Conservation (phyloP, 1,284 basidiomycete species). For the Chalciporus sp. region DNA sequence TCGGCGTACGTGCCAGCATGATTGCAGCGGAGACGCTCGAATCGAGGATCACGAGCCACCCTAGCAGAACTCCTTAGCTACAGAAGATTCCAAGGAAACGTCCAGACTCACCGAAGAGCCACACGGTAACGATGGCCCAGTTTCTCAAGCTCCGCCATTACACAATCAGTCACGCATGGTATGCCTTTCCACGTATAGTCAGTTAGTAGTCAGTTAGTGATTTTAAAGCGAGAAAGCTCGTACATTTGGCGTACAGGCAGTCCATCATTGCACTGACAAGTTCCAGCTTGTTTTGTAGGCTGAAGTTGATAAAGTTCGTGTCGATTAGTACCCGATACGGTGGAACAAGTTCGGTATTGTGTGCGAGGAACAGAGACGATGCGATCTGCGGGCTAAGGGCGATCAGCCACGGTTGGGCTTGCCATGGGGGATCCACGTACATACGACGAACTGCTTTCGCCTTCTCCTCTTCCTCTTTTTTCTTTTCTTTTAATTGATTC, state of each 20-base stretch:
- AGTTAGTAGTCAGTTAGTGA: background rate
- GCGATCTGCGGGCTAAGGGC: constrained; percentile 72
- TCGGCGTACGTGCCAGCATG: constrained; percentile 98
- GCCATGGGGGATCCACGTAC: constrained; percentile 45
- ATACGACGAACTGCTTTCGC: constrained; percentile 71
- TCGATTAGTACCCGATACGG: constrained; percentile 98
- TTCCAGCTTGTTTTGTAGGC: constrained; percentile 97
- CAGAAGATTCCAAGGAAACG: background rate
- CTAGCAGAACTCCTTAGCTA: constrained; percentile 41
- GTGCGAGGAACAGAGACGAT: constrained; percentile 92
- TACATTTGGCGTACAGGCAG: constrained; percentile 98
- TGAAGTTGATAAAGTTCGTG: constrained; percentile 99
- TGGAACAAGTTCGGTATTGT: constrained; percentile 95
- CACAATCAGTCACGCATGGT: constrained; percentile 98
- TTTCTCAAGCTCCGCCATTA: constrained; percentile 97
- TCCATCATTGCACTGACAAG: constrained; percentile 99
- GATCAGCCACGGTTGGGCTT: background rate
- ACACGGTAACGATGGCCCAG: constrained; percentile 95
- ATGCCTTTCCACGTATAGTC: constrained; percentile 64
- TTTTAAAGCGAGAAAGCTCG: constrained; percentile 32
- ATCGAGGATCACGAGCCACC: constrained; percentile 95
- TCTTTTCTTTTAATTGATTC: constrained; percentile 77
- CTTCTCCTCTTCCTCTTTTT: constrained; percentile 75
- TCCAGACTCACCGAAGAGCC: constrained; percentile 75
- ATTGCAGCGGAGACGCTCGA: constrained; percentile 90